These are phyloP conservation scores for Gigaspora rosea DNA, from an alignment of 192 early-diverging fungal genomes.

Conservation along the genomic window DNA sequence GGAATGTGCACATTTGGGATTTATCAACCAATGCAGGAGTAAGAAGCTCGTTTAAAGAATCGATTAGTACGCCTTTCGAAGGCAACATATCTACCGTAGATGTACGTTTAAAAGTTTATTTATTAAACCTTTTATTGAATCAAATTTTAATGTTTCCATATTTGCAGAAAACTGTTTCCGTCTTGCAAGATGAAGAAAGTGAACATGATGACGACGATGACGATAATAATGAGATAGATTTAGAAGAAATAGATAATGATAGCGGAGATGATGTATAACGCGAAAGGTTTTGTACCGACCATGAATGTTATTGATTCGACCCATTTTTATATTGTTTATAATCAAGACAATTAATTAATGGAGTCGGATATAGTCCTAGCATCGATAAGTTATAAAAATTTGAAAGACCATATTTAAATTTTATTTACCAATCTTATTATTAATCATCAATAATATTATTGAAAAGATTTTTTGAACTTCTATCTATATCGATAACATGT, in stretches of 20 bases:
- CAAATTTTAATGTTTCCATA: slow-evolving; percentile 36
- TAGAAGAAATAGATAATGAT: slow-evolving; percentile 39
- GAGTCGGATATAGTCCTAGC: too few species aligned
- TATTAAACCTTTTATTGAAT: slow-evolving; percentile 5
- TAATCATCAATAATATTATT: too few species aligned
- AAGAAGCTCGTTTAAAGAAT: slow-evolving; percentile 61
- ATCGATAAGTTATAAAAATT: too few species aligned
- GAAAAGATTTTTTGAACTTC: too few species aligned
- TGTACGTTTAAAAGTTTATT: slow-evolving; percentile 1
- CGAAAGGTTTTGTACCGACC: too few species aligned
- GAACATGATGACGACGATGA: slow-evolving; percentile 46
- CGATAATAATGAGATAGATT: slow-evolving; percentile 40
- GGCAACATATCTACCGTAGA: background rate
- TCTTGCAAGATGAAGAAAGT: slow-evolving; percentile 47
- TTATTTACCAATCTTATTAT: too few species aligned
- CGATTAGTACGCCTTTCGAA: slow-evolving; percentile 13
- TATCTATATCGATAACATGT: too few species aligned
- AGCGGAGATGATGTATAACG: slow-evolving; percentile 42
- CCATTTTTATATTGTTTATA: too few species aligned
- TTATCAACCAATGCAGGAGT: slow-evolving; percentile 86
- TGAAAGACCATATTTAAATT: too few species aligned
- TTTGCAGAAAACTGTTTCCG: slow-evolving; percentile 28
- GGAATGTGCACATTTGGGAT: slow-evolving; percentile 93
- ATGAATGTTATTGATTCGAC: too few species aligned
- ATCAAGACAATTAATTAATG: too few species aligned